These are phyloP conservation scores for Saxophila tyrrhenica DNA, from an alignment of 495 filamentous ascomycete species.

Conservation along the genomic window DNA sequence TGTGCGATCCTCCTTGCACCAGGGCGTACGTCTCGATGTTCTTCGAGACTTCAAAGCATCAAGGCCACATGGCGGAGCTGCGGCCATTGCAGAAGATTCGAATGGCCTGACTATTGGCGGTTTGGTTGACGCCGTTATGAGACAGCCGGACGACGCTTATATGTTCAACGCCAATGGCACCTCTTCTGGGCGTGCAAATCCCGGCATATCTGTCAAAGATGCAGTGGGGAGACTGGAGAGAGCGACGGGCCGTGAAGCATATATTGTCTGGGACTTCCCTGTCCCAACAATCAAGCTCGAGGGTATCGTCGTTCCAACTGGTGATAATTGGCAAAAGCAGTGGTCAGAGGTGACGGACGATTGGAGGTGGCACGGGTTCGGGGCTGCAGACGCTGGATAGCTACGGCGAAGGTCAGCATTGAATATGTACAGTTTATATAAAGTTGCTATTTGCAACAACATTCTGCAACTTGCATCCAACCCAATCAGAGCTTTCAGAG, in stretches of 20 bases:
- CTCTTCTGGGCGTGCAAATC: too few species aligned
- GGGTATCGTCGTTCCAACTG: background rate
- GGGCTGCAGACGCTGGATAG: background rate
- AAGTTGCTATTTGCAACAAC: background rate
- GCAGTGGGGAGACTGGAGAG: background rate
- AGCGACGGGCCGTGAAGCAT: background rate
- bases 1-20: background rate
- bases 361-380: too few species aligned
- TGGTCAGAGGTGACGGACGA: background rate
- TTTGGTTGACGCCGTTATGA: background rate
- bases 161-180: too few species aligned
- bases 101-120: background rate
- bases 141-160: background rate
- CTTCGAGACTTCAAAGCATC: background rate
- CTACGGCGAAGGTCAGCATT: background rate
- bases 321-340: background rate
- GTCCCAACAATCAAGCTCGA: background rate
- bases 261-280: background rate
- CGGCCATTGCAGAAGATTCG: background rate
- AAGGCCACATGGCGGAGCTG: background rate
- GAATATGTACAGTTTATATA: background rate
- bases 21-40: background rate
- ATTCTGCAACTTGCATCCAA: too few species aligned
- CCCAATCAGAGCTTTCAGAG: constrained; percentile 1
- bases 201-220: too few species aligned